Evolutionary conservation across 2,329 filamentous ascomycete species (phyloP), one percentile per base, ranked within the genome.

Genomic region (Canariomyces notabilis): DNA sequence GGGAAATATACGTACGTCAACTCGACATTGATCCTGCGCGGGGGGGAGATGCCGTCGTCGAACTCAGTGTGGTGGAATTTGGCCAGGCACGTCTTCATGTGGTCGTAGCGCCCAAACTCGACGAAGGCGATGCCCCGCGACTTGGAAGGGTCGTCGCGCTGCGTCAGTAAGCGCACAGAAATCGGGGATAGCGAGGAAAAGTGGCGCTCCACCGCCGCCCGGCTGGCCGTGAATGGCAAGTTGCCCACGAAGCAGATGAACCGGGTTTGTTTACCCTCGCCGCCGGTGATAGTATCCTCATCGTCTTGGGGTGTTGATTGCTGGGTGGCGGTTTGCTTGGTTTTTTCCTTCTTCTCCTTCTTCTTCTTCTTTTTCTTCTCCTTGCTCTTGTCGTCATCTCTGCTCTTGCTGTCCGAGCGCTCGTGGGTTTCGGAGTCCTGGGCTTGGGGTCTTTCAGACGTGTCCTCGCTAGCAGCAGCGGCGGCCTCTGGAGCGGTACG

Each of bases 31-130:
- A 97, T 94, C 67, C 83, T 86, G 58, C 91, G 75, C 42, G 82
- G 70, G 14, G 71, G 64, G 34, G 69, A 72, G 14, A 67, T 51
- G 53, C 73, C 70, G 66, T 82, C 73, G 63, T 73, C 67, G 63
- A 96, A 94, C 53, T 76, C 76, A 49, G 81, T 85, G 69, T 96
- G 90, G 69, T 97, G 90, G 69, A 91, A 91, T 54, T 89, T 81
- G 67, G 90, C 87, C 50, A 97, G 75, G 62, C 89, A 95, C 23
- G 88, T 93, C 74, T 94, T 87, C 89, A 95, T 94, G 62, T 85
- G 81, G 67, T 90, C 86, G 68, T 83, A 94, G 56, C 82, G 77
- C 54, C 82, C 82, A 63, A 96, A 97, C 67, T 97, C 91, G 57
- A 97, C 74, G 66, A 96, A 95, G 5, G 87, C 89, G 59, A 86